Percentiles rank a stretch among this genome's conserved stretches.
Evolutionary conservation across 2,329 filamentous ascomycete genomes (phyloP).

Genomic region (Exophiala sp.): DNA sequence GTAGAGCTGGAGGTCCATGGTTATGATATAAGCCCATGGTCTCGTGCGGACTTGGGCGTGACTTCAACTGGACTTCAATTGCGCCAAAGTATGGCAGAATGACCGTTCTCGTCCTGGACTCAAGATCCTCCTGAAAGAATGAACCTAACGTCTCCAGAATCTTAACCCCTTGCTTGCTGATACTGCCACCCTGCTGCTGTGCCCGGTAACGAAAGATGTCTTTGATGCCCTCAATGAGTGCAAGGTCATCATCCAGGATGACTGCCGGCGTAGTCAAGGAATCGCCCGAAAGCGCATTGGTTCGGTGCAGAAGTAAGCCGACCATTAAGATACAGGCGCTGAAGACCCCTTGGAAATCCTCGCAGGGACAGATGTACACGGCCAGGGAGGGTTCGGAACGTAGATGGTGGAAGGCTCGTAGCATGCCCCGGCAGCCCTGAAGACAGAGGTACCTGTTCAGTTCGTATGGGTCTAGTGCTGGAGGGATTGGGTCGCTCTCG

Average conservation of each 20-base stretch:
- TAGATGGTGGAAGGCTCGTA: slow-evolving; percentile 21
- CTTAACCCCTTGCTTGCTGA: slow-evolving; percentile 24
- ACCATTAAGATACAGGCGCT: slow-evolving; percentile 24
- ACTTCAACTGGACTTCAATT: slow-evolving; percentile 22
- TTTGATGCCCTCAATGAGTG: slow-evolving; percentile 23
- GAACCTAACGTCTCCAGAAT: slow-evolving; percentile 23
- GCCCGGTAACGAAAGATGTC: slow-evolving; percentile 27
- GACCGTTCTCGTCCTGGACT: slow-evolving; percentile 14
- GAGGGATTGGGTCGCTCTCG: not conserved
- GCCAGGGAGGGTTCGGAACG: slow-evolving; percentile 24
- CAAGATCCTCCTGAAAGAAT: slow-evolving; percentile 16
- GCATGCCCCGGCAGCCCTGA: slow-evolving; percentile 19
- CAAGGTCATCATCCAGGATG: slow-evolving; percentile 19
- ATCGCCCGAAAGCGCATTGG: not conserved
- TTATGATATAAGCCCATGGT: not conserved
- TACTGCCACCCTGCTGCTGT: slow-evolving; percentile 19
- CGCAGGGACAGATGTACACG: slow-evolving; percentile 26
- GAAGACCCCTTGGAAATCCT: slow-evolving; percentile 27
- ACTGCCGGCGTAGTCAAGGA: not conserved
- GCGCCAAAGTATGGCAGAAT: slow-evolving; percentile 27
- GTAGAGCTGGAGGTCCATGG: not conserved
- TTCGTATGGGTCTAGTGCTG: slow-evolving; percentile 11
- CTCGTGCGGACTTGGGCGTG: slow-evolving; percentile 5
- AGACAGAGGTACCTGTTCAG: slow-evolving; percentile 20
- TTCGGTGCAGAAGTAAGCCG: slow-evolving; percentile 17